Conservation (phyloP, 225 moss, liverwort and hornwort genomes). For the Pseudoscleropodium purum region DNA sequence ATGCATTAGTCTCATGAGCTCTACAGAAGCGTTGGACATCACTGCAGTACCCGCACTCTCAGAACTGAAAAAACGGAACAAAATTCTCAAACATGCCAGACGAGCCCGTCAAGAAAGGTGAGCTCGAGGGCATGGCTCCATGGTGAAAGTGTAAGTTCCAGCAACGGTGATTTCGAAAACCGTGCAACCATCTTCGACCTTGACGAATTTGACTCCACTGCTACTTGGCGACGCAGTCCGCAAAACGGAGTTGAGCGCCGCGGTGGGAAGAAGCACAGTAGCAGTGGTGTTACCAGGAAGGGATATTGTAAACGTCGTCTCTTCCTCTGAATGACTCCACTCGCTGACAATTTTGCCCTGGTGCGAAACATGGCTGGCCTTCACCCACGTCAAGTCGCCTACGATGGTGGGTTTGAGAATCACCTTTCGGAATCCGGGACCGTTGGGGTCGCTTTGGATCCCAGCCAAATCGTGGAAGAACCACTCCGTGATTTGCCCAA, state of each 20-base stretch:
- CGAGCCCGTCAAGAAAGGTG: not conserved
- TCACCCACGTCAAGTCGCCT: constrained; percentile 38
- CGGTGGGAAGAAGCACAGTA: constrained; percentile 21
- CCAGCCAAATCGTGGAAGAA: constrained; percentile 44
- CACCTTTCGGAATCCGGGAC: constrained; percentile 26
- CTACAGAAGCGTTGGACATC: too few species aligned
- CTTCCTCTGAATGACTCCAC: constrained; percentile 2
- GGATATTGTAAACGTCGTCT: not conserved
- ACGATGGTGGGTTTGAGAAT: constrained; percentile 30
- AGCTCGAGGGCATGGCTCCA: too few species aligned
- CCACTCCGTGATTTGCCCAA: constrained; percentile 46
- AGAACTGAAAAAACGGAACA: not conserved
- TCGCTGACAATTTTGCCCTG: constrained; percentile 24
- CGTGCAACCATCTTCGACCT: constrained; percentile 3
- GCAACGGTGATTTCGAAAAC: constrained; percentile 6
- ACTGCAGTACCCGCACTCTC: not conserved
- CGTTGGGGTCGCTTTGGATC: constrained; percentile 20
- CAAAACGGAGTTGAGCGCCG: not conserved
- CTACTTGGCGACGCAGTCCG: not conserved
- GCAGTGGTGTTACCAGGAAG: constrained; percentile 19
- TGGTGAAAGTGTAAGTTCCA: constrained; percentile 15
- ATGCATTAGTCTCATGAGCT: not conserved
- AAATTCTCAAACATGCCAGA: too few species aligned
- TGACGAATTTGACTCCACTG: not conserved
- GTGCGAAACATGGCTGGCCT: constrained; percentile 20